phyloP scores from a whole-genome alignment of 768 basidiomycete genomes.

The Russula sp. region DNA sequence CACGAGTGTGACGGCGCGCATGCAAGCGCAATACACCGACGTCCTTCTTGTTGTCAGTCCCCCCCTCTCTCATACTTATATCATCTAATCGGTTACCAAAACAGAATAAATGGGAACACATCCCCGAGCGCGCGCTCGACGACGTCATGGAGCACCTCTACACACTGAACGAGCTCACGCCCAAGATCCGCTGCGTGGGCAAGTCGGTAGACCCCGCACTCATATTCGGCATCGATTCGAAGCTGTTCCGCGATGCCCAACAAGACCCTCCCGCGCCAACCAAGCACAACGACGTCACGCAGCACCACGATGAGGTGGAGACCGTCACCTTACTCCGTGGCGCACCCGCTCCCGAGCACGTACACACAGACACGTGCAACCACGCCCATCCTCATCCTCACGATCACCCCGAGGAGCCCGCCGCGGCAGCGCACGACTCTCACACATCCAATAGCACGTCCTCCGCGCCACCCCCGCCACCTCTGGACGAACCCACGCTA shows the following conservation, averaged over 20 bases:
- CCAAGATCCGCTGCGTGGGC: conserved; percentile 66
- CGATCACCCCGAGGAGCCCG: not conserved
- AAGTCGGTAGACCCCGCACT: conserved; percentile 69
- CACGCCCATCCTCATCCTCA: not conserved
- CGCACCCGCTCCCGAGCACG: conserved; percentile 23
- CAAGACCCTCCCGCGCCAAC: not conserved
- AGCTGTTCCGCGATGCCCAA: conserved; percentile 46
- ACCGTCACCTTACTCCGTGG: conserved; percentile 60
- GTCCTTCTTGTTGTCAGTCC: conserved; percentile 71
- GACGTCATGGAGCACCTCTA: conserved; percentile 79
- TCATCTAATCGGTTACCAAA: not conserved
- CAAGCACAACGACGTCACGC: conserved; percentile 30
- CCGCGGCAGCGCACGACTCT: not conserved
- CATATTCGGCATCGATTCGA: conserved; percentile 88
- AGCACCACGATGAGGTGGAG: conserved; percentile 78
- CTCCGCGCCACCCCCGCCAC: not conserved
- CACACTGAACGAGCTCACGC: conserved; percentile 86
- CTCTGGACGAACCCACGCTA: conserved; percentile 37
- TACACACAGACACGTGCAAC: conserved; percentile 4
- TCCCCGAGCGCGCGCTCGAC: conserved; percentile 74
- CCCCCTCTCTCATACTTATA: not conserved
- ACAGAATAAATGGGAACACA: conserved; percentile 88
- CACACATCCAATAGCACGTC: not conserved
- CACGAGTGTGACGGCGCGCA: conserved; percentile 82
- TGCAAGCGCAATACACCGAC: conserved; percentile 95